Conservation (phyloP, 1,284 basidiomycete genomes). For the Ganoderma multipileum region DNA sequence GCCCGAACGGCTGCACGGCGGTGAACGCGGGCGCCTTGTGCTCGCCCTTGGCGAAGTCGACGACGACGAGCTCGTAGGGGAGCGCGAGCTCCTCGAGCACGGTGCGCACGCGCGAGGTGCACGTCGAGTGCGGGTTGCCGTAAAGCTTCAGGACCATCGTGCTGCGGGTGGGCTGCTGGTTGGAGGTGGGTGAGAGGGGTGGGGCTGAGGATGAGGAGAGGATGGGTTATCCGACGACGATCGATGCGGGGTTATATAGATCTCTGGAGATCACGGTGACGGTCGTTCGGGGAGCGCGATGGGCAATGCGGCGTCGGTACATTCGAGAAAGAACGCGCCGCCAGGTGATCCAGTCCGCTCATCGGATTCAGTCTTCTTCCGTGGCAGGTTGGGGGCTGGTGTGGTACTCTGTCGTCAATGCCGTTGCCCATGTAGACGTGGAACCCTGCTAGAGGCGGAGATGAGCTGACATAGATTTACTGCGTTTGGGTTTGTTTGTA, state of each 20-base stretch:
- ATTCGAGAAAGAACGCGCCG: neutral
- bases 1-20: conserved; percentile 67
- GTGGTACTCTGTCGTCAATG: neutral
- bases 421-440: neutral
- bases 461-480: neutral
- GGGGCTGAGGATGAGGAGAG: neutral
- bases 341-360: neutral
- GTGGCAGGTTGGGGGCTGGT: neutral
- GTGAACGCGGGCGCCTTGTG: conserved; percentile 55
- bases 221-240: neutral
- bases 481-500: neutral
- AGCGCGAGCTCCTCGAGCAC: conserved; percentile 60
- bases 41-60: conserved; percentile 52
- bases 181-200: neutral
- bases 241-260: neutral
- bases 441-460: neutral
- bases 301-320: neutral
- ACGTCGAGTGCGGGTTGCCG: conserved; percentile 50
- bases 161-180: conserved; percentile 2
- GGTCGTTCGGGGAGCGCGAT: neutral
- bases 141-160: conserved; percentile 60
- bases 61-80: conserved; percentile 51
- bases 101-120: conserved; percentile 53
- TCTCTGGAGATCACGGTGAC: neutral
- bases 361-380: neutral